Percentiles rank a stretch among this genome's conserved stretches.
phyloP scores from a whole-genome alignment of 805 yeast species.

The Tetrapisispora pingtungensis region DNA sequence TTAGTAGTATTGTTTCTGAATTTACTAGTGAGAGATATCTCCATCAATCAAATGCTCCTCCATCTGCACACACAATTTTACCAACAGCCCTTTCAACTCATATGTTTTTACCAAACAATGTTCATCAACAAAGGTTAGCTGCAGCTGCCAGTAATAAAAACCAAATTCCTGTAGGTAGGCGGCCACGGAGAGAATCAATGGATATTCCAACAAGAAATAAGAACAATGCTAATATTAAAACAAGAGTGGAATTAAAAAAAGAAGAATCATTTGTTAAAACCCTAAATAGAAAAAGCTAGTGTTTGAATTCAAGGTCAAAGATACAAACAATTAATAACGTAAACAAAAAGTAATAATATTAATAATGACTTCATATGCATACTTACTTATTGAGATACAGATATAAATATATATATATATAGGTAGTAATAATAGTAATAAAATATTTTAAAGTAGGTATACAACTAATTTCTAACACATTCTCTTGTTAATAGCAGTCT shows the following conservation, averaged over 20 bases:
- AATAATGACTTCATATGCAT: too few species aligned
- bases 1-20: slow-evolving; percentile 31
- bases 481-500: too few species aligned
- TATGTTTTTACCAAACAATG: slow-evolving; percentile 45
- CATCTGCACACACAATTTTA: slow-evolving; percentile 44
- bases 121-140: slow-evolving; percentile 23
- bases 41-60: slow-evolving; percentile 50
- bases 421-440: background rate
- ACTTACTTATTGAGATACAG: background rate
- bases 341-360: too few species aligned
- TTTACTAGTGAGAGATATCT: slow-evolving; percentile 27
- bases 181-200: slow-evolving; percentile 25
- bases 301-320: too few species aligned
- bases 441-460: background rate
- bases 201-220: slow-evolving; percentile 27
- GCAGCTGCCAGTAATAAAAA: slow-evolving; percentile 5
- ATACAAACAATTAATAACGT: too few species aligned
- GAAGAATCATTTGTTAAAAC: slow-evolving; percentile 17
- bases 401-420: background rate
- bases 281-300: background rate
- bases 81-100: slow-evolving; percentile 56
- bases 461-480: too few species aligned
- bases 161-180: slow-evolving; percentile 9
- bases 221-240: slow-evolving; percentile 19
- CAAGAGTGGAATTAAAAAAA: slow-evolving; percentile 27